Evolutionary conservation across 2,329 filamentous ascomycete genomes (phyloP), one percentile per base, ranked within the genome.

Genomic region (Colletotrichum sp.): DNA sequence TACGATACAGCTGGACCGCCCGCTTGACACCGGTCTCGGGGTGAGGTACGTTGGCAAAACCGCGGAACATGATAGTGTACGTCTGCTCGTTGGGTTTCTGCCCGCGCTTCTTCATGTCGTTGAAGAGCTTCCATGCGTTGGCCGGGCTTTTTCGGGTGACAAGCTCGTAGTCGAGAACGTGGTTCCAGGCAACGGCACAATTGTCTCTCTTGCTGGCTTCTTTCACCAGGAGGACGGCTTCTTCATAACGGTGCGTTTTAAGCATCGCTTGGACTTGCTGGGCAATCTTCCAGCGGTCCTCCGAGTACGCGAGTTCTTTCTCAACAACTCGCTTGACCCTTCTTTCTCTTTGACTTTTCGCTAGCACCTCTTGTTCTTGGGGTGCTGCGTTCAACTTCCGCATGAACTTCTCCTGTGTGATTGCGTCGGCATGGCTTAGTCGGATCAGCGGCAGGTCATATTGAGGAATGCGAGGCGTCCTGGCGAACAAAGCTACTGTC

Each of bases 31-130:
- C 92, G 34, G 91, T 83, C 59, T 90, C 87, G 1, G 89, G 85
- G 75, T 93, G 90, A 2, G 89, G 82, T 18, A 93, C 92, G 57
- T 88, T 85, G 55, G 93, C 90, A 71, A 96, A 92, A 34, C 96
- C 96, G 67, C 91, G 89, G 79, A 99, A 92, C 75, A 99, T 90
- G 74, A 95, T 93, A 21, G 95, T 97, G 82, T 95, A 98, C 0
- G 97, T 98, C 80, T 93, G 91, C 5, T 92, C 90, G 82, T 96
- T 96, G 2, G 97, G 96, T 30, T 90, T 88, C 80, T 98, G 94
- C 7, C 89, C 93, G 77, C 96, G 91, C 86, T 99, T 99, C 87
- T 99, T 99, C 96, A 99, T 99, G 94, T 95, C 96, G 84, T 98
- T 98, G 86, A 93, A 98, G n/a, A 95, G 88, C 85, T 94, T 96